Base-by-base conservation (phyloP, 1,284 basidiomycete species). In the Sutorius eximius region DNA sequence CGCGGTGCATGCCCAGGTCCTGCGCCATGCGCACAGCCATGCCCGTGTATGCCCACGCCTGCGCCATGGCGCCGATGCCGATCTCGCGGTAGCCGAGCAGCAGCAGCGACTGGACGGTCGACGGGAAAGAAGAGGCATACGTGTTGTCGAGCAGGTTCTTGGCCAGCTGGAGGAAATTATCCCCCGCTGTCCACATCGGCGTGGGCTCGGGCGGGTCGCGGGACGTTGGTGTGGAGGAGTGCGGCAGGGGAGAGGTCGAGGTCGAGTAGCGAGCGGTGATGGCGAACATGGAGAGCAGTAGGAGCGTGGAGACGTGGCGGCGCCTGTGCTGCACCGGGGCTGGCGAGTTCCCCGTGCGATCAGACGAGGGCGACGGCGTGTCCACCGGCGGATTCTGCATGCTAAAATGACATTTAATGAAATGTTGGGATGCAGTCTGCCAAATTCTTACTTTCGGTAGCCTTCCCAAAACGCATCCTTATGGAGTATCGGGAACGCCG, bases 21-120 rank as follows among this genome's bases (percentile, higher is more conserved):
- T 93, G 91, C 13, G 91, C 92, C 86, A 90, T 90, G 37, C 87
- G 77, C 38, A 90, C 85, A 0, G 84, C 86, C 83, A 89, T 87
- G 8, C 89, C 89, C 20, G 86, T 80, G 65, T 87, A 91, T 16
- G 85, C 78, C 92, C 92, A 94, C 33, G 89, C 86, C 71, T 89
- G 83, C 10, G 87, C 86, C 92, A 92, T 94, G 15, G 88, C 87
- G 24, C 92, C 92, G 55, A 92, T 89, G 2, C 91, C 91, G 32
- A 92, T 82, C 71, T 94, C 91, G 18, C 91, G 79, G 68, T 89
- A 93, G 9, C 86, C 87, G 71, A 93, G 80, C 24, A 94, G 76
- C 5, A 94, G 76, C 24, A 94, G 72, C 8, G 91, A 85, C 67
- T 93, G 91, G 50, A 85, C 86, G 0, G 87, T 91, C 22, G 83